Conservation (phyloP, 768 basidiomycete species). For the Mycena alexandri region DNA sequence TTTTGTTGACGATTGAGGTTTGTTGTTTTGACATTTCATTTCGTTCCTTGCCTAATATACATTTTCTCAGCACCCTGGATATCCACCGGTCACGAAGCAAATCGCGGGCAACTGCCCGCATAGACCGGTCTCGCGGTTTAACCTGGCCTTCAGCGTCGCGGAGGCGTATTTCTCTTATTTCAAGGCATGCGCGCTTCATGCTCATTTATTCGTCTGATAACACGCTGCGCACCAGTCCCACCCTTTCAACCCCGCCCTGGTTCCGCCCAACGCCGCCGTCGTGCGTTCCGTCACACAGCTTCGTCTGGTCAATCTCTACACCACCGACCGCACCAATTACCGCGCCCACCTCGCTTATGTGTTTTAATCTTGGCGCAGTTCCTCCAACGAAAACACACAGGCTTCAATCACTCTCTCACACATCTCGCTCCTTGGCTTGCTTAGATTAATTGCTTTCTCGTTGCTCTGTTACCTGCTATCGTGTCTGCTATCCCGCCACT, state of each 20-base stretch:
- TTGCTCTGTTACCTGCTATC: too few relatives aligned
- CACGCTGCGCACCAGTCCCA: neutral
- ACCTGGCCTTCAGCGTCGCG: conserved; percentile 34
- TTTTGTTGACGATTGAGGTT: conserved; percentile 35
- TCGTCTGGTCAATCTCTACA: conserved; percentile 33
- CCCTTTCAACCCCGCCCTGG: conserved; percentile 9
- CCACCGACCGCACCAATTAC: conserved; percentile 31
- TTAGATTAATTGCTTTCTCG: too few relatives aligned
- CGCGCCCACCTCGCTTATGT: conserved; percentile 35
- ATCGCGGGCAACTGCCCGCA: conserved; percentile 34
- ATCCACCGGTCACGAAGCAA: conserved; percentile 24
- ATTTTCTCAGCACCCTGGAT: conserved; percentile 28
- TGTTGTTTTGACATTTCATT: neutral
- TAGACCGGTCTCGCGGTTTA: conserved; percentile 35
- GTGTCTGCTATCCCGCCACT: too few relatives aligned
- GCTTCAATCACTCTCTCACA: conserved; percentile 2
- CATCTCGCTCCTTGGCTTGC: too few relatives aligned
- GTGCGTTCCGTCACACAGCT: conserved; percentile 36
- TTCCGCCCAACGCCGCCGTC: conserved; percentile 6
- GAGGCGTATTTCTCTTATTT: conserved; percentile 34
- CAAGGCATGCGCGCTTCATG: neutral
- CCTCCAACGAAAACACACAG: conserved; percentile 6
- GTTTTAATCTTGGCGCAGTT: conserved; percentile 18
- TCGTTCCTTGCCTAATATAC: neutral
- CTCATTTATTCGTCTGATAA: neutral